Conservation (phyloP, 2,329 filamentous ascomycete genomes). For the Monilinia polystroma region DNA sequence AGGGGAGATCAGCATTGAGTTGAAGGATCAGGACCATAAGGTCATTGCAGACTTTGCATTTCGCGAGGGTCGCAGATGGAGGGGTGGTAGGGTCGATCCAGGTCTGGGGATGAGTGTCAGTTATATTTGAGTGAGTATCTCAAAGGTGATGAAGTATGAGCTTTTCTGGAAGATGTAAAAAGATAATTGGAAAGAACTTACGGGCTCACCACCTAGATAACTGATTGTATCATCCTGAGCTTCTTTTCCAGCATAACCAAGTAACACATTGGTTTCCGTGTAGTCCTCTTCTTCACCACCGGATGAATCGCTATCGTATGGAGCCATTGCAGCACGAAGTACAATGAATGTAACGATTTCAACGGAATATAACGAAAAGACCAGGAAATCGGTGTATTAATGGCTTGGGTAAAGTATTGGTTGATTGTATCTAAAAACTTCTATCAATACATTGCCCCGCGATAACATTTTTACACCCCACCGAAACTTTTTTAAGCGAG, state of each 20-base stretch:
- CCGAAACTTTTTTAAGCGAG: conserved; percentile 27
- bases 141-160: not conserved
- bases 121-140: not conserved
- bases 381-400: not conserved
- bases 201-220: conserved; percentile 82
- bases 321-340: conserved; percentile 53
- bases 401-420: not conserved
- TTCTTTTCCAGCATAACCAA: conserved; percentile 85
- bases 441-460: conserved; percentile 15
- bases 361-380: not conserved
- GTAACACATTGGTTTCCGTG: conserved; percentile 80
- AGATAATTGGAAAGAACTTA: conserved; percentile 48
- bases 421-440: conserved; percentile 15
- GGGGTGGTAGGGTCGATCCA: conserved; percentile 75
- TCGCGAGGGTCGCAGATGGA: conserved; percentile 73
- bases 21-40: conserved; percentile 84
- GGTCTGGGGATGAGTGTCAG: conserved; percentile 52
- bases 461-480: conserved; percentile 19
- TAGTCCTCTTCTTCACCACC: conserved; percentile 65
- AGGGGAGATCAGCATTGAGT: conserved; percentile 85
- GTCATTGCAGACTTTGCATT: conserved; percentile 83
- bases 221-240: conserved; percentile 74
- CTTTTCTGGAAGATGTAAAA: not conserved
- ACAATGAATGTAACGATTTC: not conserved
- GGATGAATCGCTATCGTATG: conserved; percentile 86